Evolutionary conservation across 2,329 filamentous ascomycete genomes (phyloP), one percentile per base, ranked within the genome.

Genomic region (Beauveria asiatica): DNA sequence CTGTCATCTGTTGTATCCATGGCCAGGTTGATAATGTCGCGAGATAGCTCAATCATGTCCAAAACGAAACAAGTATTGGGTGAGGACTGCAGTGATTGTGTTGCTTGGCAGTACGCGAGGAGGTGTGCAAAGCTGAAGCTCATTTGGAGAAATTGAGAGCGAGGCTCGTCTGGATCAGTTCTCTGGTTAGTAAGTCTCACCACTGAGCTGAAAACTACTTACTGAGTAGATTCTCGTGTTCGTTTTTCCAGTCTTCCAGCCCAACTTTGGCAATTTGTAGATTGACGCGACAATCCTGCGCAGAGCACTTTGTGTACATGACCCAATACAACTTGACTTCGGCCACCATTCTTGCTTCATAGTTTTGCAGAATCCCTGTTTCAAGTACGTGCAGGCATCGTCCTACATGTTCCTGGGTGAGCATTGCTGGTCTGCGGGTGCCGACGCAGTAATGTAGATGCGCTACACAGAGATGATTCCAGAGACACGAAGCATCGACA

Each of bases 371-470:
- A 7, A 59, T 25, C 10, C 64, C 62, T 0, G 55, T 46, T 16
- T 66, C 50, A 3, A 56, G 17, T 17, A 69, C 60, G 0, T 5
- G 41, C 10, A 63, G 19, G 17, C 67, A 69, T 4, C 61, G 62
- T 23, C 68, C 62, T 2, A 70, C 60, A 21, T 69, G 65, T 1
- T 13, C 16, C 42, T 66, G 54, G 1, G 60, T 64, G 3, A 70
- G 59, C 0, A 67, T 23, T 3, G 67, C 60, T 9, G 62, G 64
- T 9, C 69, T 61, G 3, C 64, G 62, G 7, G 64, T 69, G 1
- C 66, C 67, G 17, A 70, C 68, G 21, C 69, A 70, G 60, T 57
- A 69, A 68, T 70, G 68, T 11, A 70, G 64, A 50, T 70, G 68
- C 0, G 65, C 68, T 0, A 70, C 49, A 17, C 64, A 67, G 0